Evolutionary conservation across 176 grass and related monocot species (phyloP).

Genomic region (Cenchrus fungigraminus): DNA sequence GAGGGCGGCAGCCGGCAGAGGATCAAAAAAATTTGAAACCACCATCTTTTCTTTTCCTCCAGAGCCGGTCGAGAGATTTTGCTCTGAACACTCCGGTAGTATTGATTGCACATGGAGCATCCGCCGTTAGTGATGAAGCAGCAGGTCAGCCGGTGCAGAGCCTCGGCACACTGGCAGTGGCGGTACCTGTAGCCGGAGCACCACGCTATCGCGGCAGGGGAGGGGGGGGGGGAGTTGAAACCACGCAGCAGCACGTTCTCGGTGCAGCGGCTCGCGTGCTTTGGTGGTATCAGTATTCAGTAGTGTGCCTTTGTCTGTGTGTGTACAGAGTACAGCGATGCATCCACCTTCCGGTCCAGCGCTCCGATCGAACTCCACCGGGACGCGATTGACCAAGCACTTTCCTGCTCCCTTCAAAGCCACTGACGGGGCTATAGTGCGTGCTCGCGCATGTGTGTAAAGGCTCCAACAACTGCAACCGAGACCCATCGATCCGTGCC

Average conservation of each 20-base stretch:
- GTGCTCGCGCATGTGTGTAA: background rate
- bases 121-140: slow-evolving; percentile 24
- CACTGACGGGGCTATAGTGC: background rate
- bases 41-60: background rate
- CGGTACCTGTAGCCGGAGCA: background rate
- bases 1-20: background rate
- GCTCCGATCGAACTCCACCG: background rate
- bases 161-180: background rate
- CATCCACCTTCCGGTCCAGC: background rate
- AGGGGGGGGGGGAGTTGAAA: background rate
- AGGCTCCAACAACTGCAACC: background rate
- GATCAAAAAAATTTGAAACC: slow-evolving; percentile 39
- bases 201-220: background rate
- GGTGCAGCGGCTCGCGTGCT: no score
- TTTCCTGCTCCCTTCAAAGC: background rate
- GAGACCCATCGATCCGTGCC: slow-evolving; percentile 23
- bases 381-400: slow-evolving; percentile 1
- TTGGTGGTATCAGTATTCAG: no score
- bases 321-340: background rate
- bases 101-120: slow-evolving; percentile 63
- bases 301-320: background rate
- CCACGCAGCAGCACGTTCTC: slow-evolving; percentile 19
- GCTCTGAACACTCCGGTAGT: background rate
- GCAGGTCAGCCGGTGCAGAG: slow-evolving; percentile 11
- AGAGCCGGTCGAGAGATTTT: background rate